Evolutionary conservation across 768 basidiomycete species (phyloP), one percentile per base, ranked within the genome.

Genomic region (Flagelloscypha sp.): DNA sequence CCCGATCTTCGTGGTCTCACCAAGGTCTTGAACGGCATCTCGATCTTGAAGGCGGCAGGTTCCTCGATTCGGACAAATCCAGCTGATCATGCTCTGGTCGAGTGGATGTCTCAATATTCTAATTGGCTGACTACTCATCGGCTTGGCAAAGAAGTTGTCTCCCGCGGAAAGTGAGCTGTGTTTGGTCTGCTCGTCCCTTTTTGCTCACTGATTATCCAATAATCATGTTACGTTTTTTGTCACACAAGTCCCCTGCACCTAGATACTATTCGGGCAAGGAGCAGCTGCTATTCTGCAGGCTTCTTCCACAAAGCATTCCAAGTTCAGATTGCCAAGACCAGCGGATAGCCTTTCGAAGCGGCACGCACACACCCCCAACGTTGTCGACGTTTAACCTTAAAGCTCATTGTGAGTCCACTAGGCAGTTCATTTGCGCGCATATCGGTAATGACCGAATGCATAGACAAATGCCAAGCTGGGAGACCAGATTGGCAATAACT

Each of bases 371-470:
- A 68, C 9, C 74, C 76, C 4, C 70, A 49, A 45, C 75, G 76
- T 46, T 78, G 76, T 47, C 65, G 74, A 6, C 64, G 61, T 78
- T 74, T 58, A 76, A 76, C 43, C 50, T 76, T 7, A 72, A 74
- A 40, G 76, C 72, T 1, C 56, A 68, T 74, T 42, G 72, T 70
- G 41, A 62, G 70, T 50, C 13, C 7, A 35, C 29, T 29, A 18
- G n/a, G n/a, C n/a, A n/a, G n/a, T n/a, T n/a, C 23, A 7, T 13
- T 25, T 3, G 15, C 10, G 6, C n/a, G 17, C 5, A 38, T 24
- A 9, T 27, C 17, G n/a, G 5, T 24, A 17, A 19, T 50, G 10
- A 34, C 30, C 4, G 24, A 10, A 15, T 4, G n/a, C 12, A 15
- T 36, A 76, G 71, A 66, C 64, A 17, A 61, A 66, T 46, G 74